phyloP scores from a whole-genome alignment of 805 yeast species.

The Candida coquimbonensis region DNA sequence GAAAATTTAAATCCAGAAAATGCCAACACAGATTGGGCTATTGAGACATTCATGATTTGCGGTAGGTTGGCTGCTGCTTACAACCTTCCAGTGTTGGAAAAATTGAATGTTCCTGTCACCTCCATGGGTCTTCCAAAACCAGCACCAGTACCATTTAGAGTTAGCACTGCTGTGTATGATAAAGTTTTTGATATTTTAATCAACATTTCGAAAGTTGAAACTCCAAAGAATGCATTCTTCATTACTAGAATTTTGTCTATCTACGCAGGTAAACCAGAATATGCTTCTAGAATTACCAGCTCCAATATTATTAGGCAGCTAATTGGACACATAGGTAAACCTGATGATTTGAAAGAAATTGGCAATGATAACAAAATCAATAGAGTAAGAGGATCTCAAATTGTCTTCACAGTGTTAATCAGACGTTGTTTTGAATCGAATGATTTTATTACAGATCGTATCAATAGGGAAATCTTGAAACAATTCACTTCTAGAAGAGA shows the following conservation, averaged over 20 bases:
- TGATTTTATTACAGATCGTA: constrained; percentile 39
- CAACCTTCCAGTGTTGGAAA: constrained; percentile 40
- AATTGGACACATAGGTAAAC: constrained; percentile 30
- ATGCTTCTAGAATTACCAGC: constrained; percentile 34
- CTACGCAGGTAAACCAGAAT: constrained; percentile 39
- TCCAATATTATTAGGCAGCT: constrained; percentile 38
- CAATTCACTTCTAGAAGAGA: constrained; percentile 31
- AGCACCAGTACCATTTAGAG: constrained; percentile 18
- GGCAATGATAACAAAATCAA: constrained; percentile 24
- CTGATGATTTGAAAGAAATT: constrained; percentile 23
- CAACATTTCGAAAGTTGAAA: constrained; percentile 31
- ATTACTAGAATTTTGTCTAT: constrained; percentile 49
- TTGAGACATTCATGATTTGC: constrained; percentile 46
- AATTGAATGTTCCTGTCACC: constrained; percentile 21
- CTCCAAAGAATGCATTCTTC: constrained; percentile 42
- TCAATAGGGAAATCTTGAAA: constrained; percentile 44
- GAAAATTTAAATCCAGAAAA: constrained; percentile 30
- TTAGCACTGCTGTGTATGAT: constrained; percentile 20
- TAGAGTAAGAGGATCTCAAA: constrained; percentile 35
- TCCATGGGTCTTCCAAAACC: constrained; percentile 9
- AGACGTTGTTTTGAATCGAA: constrained; percentile 67
- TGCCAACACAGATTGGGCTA: constrained; percentile 48
- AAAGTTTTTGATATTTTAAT: constrained; percentile 39
- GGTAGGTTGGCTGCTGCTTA: constrained; percentile 49
- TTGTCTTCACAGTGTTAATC: constrained; percentile 44